These are phyloP conservation scores for Sphaerosporella brunnea DNA, from an alignment of 495 filamentous ascomycete species.

Conservation along the genomic window DNA sequence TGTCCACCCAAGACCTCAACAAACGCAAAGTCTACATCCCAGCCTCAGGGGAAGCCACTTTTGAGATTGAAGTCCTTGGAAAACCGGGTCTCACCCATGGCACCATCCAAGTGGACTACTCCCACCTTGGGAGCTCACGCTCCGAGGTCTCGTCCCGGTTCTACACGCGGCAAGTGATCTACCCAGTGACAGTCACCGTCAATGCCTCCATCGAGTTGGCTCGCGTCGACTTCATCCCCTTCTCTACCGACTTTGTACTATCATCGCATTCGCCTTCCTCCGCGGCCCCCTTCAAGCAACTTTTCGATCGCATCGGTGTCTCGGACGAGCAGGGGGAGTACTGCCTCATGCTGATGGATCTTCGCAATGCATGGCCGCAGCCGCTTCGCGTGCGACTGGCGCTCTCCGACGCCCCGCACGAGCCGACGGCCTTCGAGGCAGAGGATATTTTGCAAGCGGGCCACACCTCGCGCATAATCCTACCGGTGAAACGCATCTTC, in stretches of 20 bases:
- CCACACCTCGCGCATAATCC: slow-evolving; percentile 55
- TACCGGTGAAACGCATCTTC: slow-evolving; percentile 60
- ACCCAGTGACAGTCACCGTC: slow-evolving; percentile 74
- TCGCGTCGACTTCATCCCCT: slow-evolving; percentile 59
- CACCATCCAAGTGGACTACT: slow-evolving; percentile 57
- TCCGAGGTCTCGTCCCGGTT: slow-evolving; percentile 47
- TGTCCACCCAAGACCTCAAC: background rate
- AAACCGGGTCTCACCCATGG: slow-evolving; percentile 70
- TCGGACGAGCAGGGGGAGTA: slow-evolving; percentile 34
- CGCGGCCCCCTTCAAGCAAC: slow-evolving; percentile 13
- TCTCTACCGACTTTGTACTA: slow-evolving; percentile 25
- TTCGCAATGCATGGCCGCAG: slow-evolving; percentile 75
- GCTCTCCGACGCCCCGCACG: slow-evolving; percentile 12
- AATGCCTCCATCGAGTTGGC: slow-evolving; percentile 72
- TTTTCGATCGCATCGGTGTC: slow-evolving; percentile 18
- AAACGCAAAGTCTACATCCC: slow-evolving; percentile 37
- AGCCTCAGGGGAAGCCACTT: slow-evolving; percentile 49
- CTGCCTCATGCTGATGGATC: slow-evolving; percentile 64
- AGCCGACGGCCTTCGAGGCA: background rate
- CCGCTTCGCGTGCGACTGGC: slow-evolving; percentile 45
- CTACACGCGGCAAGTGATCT: slow-evolving; percentile 64
- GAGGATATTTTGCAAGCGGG: slow-evolving; percentile 49
- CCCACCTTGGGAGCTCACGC: slow-evolving; percentile 42
- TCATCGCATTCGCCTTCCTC: background rate
- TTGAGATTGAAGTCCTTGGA: slow-evolving; percentile 70